Conservation (phyloP, 2,329 filamentous ascomycete genomes). For the Clathrospora elynae region DNA sequence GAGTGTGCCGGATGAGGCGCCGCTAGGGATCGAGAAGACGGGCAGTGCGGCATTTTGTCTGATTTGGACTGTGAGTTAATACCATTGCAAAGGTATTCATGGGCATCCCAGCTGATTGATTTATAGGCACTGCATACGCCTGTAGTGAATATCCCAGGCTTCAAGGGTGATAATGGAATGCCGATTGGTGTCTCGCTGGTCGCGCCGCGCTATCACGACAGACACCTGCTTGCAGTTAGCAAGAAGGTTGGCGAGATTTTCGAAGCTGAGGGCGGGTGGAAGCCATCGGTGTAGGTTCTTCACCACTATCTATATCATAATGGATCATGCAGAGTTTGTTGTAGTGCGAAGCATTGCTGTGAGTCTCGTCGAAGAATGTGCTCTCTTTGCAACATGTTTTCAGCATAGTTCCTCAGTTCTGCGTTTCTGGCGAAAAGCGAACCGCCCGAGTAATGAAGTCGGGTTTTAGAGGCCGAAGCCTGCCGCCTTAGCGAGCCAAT, state of each 20-base stretch:
- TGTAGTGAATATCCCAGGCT: constrained; percentile 68
- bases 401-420: too few relatives aligned
- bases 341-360: too few relatives aligned
- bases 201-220: constrained; percentile 44
- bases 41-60: constrained; percentile 60
- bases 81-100: fast-evolving
- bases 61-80: constrained; percentile 57
- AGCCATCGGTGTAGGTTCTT: constrained; percentile 9
- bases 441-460: too few relatives aligned
- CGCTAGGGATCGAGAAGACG: constrained; percentile 58
- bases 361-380: too few relatives aligned
- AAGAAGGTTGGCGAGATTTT: constrained; percentile 38
- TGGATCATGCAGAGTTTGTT: too few relatives aligned
- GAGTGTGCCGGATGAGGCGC: constrained; percentile 65
- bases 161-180: constrained; percentile 61
- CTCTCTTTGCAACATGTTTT: too few relatives aligned
- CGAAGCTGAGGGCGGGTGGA: constrained; percentile 40
- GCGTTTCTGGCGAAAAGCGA: too few relatives aligned
- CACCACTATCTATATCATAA: too few relatives aligned
- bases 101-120: not conserved
- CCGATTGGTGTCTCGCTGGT: constrained; percentile 65
- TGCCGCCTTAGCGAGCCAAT: constrained; percentile 32
- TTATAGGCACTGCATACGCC: constrained; percentile 59
- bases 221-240: constrained; percentile 35
- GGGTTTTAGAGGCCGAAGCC: too few relatives aligned